Conservation (phyloP, 2,329 filamentous ascomycete species). For the Stemphylium beticola region DNA sequence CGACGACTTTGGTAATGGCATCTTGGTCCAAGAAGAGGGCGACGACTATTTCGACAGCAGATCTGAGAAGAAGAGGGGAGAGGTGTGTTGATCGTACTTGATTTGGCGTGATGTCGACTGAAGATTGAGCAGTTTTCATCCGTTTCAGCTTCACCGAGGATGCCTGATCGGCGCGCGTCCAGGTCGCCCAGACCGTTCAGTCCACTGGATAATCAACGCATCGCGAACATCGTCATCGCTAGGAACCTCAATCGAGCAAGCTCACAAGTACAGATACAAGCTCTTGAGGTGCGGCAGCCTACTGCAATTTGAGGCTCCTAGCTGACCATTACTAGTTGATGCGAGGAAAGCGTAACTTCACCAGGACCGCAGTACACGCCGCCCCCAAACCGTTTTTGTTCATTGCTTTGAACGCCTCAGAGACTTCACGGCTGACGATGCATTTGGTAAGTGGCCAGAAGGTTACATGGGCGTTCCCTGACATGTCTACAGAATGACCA, state of each 20-base stretch:
- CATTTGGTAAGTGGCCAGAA: conserved; percentile 48
- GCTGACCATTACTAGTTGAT: conserved; percentile 66
- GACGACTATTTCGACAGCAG: conserved; percentile 32
- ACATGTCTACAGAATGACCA: conserved; percentile 74
- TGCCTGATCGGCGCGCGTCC: conserved; percentile 10
- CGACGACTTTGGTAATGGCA: conserved; percentile 77
- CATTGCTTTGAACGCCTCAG: conserved; percentile 69
- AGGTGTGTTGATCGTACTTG: conserved; percentile 17
- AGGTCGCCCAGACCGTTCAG: conserved; percentile 31
- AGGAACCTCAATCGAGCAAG: conserved; percentile 77
- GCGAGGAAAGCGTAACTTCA: conserved; percentile 77
- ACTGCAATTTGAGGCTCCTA: background rate
- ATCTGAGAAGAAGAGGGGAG: conserved; percentile 11
- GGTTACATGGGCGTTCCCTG: conserved; percentile 47
- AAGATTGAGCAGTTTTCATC: conserved; percentile 23
- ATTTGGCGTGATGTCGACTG: conserved; percentile 4
- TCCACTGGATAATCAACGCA: conserved; percentile 58
- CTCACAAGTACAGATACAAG: conserved; percentile 83
- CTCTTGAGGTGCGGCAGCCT: conserved; percentile 58
- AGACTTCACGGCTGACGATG: conserved; percentile 44
- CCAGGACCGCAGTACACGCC: conserved; percentile 72
- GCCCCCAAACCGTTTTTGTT: conserved; percentile 82
- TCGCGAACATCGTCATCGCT: conserved; percentile 84
- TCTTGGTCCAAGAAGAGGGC: conserved; percentile 59
- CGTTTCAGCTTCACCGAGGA: conserved; percentile 24